Percentiles rank a stretch among this genome's conserved stretches.
These are phyloP conservation scores for Pythium aristosporum DNA, from an alignment of 352 stramenopile species.

Conservation along the genomic window DNA sequence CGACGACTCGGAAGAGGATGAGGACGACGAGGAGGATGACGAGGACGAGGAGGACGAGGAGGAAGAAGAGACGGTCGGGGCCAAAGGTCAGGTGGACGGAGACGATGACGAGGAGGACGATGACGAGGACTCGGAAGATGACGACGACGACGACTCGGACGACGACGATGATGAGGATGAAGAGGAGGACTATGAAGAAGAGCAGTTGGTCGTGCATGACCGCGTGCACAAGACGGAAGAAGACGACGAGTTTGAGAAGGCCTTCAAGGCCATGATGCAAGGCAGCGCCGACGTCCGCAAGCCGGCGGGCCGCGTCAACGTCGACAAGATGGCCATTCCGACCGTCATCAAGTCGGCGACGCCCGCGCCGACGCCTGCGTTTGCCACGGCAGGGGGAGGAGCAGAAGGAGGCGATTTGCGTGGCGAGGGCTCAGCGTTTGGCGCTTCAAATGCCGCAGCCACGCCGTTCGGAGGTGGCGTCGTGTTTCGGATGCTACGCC, in stretches of 20 bases:
- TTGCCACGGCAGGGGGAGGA: neutral
- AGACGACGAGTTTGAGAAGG: slow-evolving; percentile 88
- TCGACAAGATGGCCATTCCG: slow-evolving; percentile 89
- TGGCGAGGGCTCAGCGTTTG: slow-evolving; percentile 9
- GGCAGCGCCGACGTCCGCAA: slow-evolving; percentile 62
- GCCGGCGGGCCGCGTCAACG: slow-evolving; percentile 59
- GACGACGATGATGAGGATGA: slow-evolving; percentile 69
- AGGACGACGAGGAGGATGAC: slow-evolving; percentile 80
- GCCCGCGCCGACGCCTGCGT: slow-evolving; percentile 11
- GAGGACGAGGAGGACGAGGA: slow-evolving; percentile 66
- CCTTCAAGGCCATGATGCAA: slow-evolving; percentile 87
- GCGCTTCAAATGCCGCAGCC: neutral
- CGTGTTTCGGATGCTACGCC: slow-evolving; percentile 94
- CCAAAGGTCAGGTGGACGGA: slow-evolving; percentile 49
- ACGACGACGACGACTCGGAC: slow-evolving; percentile 67
- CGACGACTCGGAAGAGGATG: slow-evolving; percentile 53
- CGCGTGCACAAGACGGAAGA: slow-evolving; percentile 74
- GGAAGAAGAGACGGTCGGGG: slow-evolving; percentile 55
- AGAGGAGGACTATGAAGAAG: slow-evolving; percentile 77
- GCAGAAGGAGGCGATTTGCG: slow-evolving; percentile 11
- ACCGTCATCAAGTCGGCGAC: slow-evolving; percentile 67
- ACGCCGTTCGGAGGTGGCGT: slow-evolving; percentile 50
- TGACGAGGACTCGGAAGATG: slow-evolving; percentile 63
- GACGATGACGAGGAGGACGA: slow-evolving; percentile 65
- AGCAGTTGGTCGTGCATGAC: slow-evolving; percentile 88